Base-by-base conservation (phyloP, 2,329 filamentous ascomycete species). In the Calonectria leucothoes region DNA sequence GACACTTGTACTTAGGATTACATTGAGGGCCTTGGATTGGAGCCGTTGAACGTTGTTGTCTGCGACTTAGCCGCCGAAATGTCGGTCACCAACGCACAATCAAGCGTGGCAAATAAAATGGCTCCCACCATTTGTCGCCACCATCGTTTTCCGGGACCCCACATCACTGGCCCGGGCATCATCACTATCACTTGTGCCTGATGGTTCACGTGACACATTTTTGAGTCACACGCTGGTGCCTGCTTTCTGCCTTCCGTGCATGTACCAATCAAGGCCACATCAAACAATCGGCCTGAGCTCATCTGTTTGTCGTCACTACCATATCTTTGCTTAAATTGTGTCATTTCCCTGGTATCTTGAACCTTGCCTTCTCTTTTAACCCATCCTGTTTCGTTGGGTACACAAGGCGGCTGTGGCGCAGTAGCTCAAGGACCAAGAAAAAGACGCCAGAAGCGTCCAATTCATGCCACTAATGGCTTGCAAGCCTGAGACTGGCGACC, bases 401-500 rank as follows among this genome's bases (percentile, higher is more conserved):
- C 42, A 23, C 6, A 4, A 45, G 42, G n/a, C n/a, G n/a, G n/a
- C n/a, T n/a, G n/a, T n/a, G n/a, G n/a, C n/a, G n/a, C n/a, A 45
- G 39, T 20, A 45, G 42, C 8, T n/a, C 10, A 12, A 45, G 10
- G 20, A 11, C 42, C 8, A 23, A 45, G 39, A 45, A 45, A n/a
- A 45, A 23, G 7, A 45, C 3, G 2, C 5, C n/a, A 15, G 17
- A 23, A 23, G 7, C 39, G 2, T 10, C 7, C 20, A 10, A 23
- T 6, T 8, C 11, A 3, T 4, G n/a, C n/a, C n/a, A 45, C 8
- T 5, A 2, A 3, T 12, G 2, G 3, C 5, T 11, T 10, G 6
- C 7, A 23, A 45, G 3, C 12, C 23, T 45, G 10, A 11, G 42
- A 3, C 10, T 4, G 4, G 8, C 10, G 8, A 23, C 4, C 3